These are phyloP conservation scores for Fragaria ananassa DNA, from an alignment of 306 rosid species.

Conservation along the genomic window DNA sequence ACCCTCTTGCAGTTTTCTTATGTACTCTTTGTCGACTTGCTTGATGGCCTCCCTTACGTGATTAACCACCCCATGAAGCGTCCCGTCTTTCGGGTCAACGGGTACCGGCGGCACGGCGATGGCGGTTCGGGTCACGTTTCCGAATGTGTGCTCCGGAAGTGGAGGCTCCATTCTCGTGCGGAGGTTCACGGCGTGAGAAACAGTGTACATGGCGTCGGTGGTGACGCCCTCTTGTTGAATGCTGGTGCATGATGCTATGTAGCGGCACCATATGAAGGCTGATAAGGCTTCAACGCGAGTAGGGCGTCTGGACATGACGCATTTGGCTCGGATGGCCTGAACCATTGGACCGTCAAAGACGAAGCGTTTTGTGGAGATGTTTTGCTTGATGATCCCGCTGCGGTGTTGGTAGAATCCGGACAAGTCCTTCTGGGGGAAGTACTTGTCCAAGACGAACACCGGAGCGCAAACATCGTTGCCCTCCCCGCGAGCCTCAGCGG, in stretches of 20 bases:
- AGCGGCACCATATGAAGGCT: constrained; percentile 36
- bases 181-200: constrained; percentile 31
- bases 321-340: constrained; percentile 14
- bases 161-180: constrained; percentile 39
- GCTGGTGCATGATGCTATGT: constrained; percentile 16
- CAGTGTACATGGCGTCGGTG: not conserved
- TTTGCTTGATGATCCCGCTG: constrained; percentile 3
- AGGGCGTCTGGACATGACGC: constrained; percentile 11
- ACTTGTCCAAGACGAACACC: constrained; percentile 18
- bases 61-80: constrained; percentile 8
- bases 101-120: not conserved
- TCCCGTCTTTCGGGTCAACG: not conserved
- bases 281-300: constrained; percentile 48
- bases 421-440: constrained; percentile 32
- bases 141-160: constrained; percentile 30
- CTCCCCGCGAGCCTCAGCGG: constrained; percentile 17
- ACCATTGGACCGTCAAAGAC: constrained; percentile 19
- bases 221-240: not conserved
- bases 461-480: constrained; percentile 2
- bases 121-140: constrained; percentile 21
- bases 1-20: constrained; percentile 4
- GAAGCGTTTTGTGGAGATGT: constrained; percentile 23
- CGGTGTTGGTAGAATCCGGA: constrained; percentile 3
- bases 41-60: constrained; percentile 21
- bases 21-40: constrained; percentile 9